Percentiles rank a stretch among this genome's conserved stretches.
These are phyloP conservation scores for Sextonia rubra DNA, from an alignment of 164 flowering plant species.

Conservation along the genomic window DNA sequence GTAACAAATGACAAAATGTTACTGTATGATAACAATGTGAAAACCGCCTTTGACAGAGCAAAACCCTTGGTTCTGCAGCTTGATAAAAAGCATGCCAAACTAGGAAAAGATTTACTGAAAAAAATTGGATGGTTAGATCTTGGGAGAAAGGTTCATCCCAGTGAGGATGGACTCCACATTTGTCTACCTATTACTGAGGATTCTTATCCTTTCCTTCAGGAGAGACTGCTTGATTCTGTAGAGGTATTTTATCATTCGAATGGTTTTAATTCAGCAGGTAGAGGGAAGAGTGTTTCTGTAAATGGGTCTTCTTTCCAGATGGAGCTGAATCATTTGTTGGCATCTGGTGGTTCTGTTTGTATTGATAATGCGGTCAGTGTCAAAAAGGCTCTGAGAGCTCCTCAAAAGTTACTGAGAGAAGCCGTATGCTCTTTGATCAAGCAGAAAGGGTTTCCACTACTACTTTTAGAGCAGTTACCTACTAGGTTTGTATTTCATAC, in stretches of 20 bases:
- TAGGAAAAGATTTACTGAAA: constrained; percentile 78
- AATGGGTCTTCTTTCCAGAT: constrained; percentile 28
- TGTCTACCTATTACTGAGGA: constrained; percentile 70
- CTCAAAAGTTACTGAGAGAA: constrained; percentile 57
- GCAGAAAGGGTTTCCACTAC: constrained; percentile 41
- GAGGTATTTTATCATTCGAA: constrained; percentile 19
- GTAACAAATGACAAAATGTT: neutral
- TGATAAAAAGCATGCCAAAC: constrained; percentile 60
- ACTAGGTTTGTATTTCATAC: constrained; percentile 46
- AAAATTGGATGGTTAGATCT: constrained; percentile 84
- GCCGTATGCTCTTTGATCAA: constrained; percentile 52
- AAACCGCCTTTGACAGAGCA: constrained; percentile 15
- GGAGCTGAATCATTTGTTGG: constrained; percentile 43
- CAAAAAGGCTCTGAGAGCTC: constrained; percentile 51
- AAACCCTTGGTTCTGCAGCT: constrained; percentile 52
- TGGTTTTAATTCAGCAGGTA: constrained; percentile 11
- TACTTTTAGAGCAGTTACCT: constrained; percentile 71
- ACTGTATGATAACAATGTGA: constrained; percentile 1
- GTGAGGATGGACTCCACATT: constrained; percentile 44
- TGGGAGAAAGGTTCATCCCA: constrained; percentile 58
- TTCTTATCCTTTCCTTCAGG: constrained; percentile 34
- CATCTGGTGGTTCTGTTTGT: constrained; percentile 47
- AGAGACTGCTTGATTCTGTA: constrained; percentile 16
- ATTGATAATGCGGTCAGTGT: constrained; percentile 42
- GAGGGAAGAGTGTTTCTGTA: constrained; percentile 12